Percentiles rank a stretch among this genome's conserved stretches.
Evolutionary conservation across 768 basidiomycete genomes (phyloP).

Genomic region (Naematelia aurantialba): DNA sequence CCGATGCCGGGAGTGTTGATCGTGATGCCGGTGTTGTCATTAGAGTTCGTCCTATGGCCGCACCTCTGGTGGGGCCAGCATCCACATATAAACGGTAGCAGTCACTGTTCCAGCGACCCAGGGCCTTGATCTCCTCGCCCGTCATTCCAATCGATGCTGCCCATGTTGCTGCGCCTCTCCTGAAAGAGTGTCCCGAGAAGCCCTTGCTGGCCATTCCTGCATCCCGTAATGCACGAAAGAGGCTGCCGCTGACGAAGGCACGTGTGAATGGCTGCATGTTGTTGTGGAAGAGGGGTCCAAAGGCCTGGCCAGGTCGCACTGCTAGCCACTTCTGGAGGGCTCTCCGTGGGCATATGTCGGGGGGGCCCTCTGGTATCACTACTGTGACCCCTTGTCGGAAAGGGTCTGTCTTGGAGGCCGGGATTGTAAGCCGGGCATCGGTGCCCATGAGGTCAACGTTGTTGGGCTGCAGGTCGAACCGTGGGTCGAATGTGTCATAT

Average conservation of each 20-base stretch:
- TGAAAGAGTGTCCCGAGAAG: constrained; percentile 8
- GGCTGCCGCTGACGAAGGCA: too few relatives aligned
- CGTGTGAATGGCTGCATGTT: not conserved
- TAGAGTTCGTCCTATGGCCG: not conserved
- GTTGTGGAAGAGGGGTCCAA: not conserved
- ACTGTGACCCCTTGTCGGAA: not conserved
- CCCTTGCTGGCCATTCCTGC: not conserved
- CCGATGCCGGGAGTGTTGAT: not conserved
- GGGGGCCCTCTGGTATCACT: not conserved
- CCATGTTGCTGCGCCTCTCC: constrained; percentile 13
- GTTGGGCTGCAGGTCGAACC: not conserved
- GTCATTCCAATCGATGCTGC: constrained; percentile 7
- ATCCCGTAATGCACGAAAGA: not conserved
- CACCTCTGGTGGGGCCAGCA: not conserved
- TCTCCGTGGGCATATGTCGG: constrained; percentile 31
- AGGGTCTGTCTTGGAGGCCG: constrained; percentile 7
- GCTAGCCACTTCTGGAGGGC: not conserved
- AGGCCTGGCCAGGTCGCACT: not conserved
- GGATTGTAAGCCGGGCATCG: not conserved
- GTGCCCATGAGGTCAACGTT: not conserved
- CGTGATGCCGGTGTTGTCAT: not conserved
- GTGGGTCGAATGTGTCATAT: not conserved
- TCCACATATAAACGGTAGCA: not conserved
- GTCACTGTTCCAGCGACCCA: constrained; percentile 10
- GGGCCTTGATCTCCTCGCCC: constrained; percentile 7